phyloP scores from a whole-genome alignment of 1,139 yeast species.

The Scheffersomyces segobiensis region DNA sequence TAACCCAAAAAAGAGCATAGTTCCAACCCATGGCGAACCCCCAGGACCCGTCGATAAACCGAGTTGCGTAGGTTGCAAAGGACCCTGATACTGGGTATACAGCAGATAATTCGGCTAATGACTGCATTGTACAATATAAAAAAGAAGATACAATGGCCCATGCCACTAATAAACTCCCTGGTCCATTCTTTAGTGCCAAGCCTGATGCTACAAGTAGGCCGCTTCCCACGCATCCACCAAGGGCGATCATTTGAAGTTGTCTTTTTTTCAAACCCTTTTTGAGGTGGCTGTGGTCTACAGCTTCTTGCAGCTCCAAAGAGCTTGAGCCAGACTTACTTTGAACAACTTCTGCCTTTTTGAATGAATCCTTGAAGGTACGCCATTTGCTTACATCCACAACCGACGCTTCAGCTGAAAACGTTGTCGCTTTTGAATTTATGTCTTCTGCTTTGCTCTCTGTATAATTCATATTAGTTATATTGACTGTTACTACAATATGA shows the following conservation, averaged over 20 bases:
- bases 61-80: slow-evolving; percentile 64
- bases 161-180: slow-evolving; percentile 39
- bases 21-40: slow-evolving; percentile 78
- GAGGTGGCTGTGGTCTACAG: slow-evolving; percentile 10
- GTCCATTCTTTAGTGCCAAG: slow-evolving; percentile 37
- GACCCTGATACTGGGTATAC: slow-evolving; percentile 71
- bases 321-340: slow-evolving; percentile 2
- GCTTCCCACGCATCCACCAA: slow-evolving; percentile 42
- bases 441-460: not conserved
- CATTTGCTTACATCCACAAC: slow-evolving; percentile 13
- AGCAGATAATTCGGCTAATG: slow-evolving; percentile 68
- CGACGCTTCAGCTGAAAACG: not conserved
- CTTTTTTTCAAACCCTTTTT: slow-evolving; percentile 33
- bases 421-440: not conserved
- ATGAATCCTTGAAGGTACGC: slow-evolving; percentile 33
- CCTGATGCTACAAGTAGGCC: slow-evolving; percentile 41
- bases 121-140: slow-evolving; percentile 66
- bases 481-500: not conserved
- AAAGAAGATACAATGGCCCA: slow-evolving; percentile 45
- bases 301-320: not conserved
- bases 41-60: slow-evolving; percentile 69
- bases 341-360: slow-evolving; percentile 26
- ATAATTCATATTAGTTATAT: not conserved
- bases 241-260: slow-evolving; percentile 39
- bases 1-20: slow-evolving; percentile 68